These are phyloP conservation scores for Plantago coronopus DNA, from an alignment of 305 asterid genomes.

Conservation along the genomic window DNA sequence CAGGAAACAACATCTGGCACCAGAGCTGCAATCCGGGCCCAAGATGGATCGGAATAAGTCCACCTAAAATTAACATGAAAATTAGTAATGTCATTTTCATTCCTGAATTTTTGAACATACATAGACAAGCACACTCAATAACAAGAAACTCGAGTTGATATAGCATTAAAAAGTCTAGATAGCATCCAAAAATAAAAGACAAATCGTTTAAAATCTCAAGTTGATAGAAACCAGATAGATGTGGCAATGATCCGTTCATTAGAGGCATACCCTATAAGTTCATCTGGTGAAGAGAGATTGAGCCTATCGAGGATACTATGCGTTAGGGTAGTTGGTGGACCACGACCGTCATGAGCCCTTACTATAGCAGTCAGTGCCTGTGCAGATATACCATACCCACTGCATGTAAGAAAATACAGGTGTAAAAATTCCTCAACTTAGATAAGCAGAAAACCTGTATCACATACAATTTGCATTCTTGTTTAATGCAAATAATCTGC, in stretches of 20 bases:
- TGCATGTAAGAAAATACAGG: slow-evolving; percentile 30
- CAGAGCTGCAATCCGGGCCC: slow-evolving; percentile 78
- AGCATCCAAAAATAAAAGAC: background rate
- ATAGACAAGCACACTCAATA: background rate
- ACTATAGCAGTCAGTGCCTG: slow-evolving; percentile 79
- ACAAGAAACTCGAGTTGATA: background rate
- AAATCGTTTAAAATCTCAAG: background rate
- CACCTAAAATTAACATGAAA: slow-evolving; percentile 40
- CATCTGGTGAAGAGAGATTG: slow-evolving; percentile 77
- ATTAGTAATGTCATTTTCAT: slow-evolving; percentile 5
- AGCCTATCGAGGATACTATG: slow-evolving; percentile 43
- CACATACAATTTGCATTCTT: too few relatives aligned
- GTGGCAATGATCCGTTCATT: slow-evolving; percentile 11
- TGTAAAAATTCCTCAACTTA: background rate
- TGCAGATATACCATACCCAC: slow-evolving; percentile 85
- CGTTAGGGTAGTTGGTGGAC: slow-evolving; percentile 58
- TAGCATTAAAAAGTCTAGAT: background rate
- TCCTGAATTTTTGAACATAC: slow-evolving; percentile 2
- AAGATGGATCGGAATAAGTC: slow-evolving; percentile 79
- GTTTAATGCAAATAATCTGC: too few relatives aligned
- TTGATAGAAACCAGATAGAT: slow-evolving; percentile 2
- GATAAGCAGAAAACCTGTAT: background rate
- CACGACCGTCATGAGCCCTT: slow-evolving; percentile 88
- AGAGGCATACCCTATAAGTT: slow-evolving; percentile 67
- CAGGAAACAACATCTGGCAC: slow-evolving; percentile 66